Evolutionary conservation across 2,329 filamentous ascomycete genomes (phyloP).

Genomic region (Whalleya microplaca): DNA sequence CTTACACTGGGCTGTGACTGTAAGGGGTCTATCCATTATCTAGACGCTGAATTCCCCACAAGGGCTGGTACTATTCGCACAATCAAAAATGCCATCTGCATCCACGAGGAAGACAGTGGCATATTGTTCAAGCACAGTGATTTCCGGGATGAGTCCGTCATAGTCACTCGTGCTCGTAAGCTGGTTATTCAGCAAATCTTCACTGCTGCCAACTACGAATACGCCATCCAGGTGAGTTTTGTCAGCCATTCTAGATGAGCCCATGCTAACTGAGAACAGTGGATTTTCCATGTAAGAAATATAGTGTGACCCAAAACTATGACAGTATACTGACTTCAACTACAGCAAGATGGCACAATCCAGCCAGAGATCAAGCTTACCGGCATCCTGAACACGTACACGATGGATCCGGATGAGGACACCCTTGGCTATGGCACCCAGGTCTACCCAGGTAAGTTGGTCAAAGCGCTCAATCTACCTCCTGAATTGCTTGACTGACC

Average conservation of each 20-base stretch:
- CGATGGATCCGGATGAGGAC: slow-evolving; percentile 79
- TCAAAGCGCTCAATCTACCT: background rate
- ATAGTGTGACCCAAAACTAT: background rate
- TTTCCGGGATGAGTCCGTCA: slow-evolving; percentile 86
- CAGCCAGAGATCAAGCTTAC: slow-evolving; percentile 92
- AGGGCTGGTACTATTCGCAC: slow-evolving; percentile 73
- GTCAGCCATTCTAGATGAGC: background rate
- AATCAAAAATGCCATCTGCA: slow-evolving; percentile 93
- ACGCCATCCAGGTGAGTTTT: slow-evolving; percentile 53
- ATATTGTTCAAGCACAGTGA: slow-evolving; percentile 95
- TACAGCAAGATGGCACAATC: slow-evolving; percentile 80
- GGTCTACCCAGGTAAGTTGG: slow-evolving; percentile 68
- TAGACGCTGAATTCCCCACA: slow-evolving; percentile 85
- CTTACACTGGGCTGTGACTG: slow-evolving; percentile 80
- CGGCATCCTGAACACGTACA: slow-evolving; percentile 90
- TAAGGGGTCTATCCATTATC: slow-evolving; percentile 89
- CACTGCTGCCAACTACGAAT: slow-evolving; percentile 95
- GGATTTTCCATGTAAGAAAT: slow-evolving; percentile 72
- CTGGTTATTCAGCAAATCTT: slow-evolving; percentile 90
- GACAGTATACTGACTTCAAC: slow-evolving; percentile 21
- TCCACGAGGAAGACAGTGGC: slow-evolving; percentile 90
- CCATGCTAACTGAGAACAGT: slow-evolving; percentile 65
- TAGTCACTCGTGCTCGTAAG: slow-evolving; percentile 84
- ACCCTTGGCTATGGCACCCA: slow-evolving; percentile 88
- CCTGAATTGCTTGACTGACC: slow-evolving; percentile 16